Conservation (phyloP, 768 basidiomycete species). For the Rubroboletus pulcherrimus region DNA sequence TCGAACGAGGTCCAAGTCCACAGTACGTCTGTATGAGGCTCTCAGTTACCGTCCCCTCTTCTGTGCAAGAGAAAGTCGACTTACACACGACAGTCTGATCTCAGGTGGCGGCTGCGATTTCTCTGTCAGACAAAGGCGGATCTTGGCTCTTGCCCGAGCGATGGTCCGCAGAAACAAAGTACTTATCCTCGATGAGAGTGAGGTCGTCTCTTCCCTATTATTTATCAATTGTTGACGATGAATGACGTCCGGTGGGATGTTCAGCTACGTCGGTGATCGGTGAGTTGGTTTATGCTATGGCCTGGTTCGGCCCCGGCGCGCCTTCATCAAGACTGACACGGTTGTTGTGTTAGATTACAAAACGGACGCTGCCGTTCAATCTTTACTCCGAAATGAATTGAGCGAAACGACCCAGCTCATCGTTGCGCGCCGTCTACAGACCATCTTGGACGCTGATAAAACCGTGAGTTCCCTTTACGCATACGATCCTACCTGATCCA, state of each 20-base stretch:
- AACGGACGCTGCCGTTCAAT: conserved; percentile 53
- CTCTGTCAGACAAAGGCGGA: conserved; percentile 60
- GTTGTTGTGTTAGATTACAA: conserved; percentile 41
- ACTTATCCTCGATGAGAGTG: conserved; percentile 55
- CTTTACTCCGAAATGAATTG: conserved; percentile 46
- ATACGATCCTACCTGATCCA: neutral
- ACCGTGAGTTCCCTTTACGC: conserved; percentile 34
- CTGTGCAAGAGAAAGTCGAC: no score
- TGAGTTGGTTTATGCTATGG: neutral
- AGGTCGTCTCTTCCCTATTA: no score
- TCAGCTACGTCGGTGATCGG: conserved; percentile 47
- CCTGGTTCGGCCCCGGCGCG: neutral
- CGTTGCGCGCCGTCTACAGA: conserved; percentile 56
- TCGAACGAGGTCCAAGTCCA: no score
- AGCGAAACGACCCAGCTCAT: conserved; percentile 50
- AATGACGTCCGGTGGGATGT: neutral
- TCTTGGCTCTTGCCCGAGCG: conserved; percentile 57
- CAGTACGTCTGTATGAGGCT: no score
- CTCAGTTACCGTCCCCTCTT: no score
- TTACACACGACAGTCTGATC: conserved; percentile 45
- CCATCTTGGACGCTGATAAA: conserved; percentile 60
- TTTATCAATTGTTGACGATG: neutral
- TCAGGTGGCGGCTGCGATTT: conserved; percentile 44
- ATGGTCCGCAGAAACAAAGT: conserved; percentile 56
- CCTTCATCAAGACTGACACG: neutral